These are phyloP conservation scores for Eremothecium gossypii DNA, from an alignment of 1,139 yeast species.

Conservation along the genomic window DNA sequence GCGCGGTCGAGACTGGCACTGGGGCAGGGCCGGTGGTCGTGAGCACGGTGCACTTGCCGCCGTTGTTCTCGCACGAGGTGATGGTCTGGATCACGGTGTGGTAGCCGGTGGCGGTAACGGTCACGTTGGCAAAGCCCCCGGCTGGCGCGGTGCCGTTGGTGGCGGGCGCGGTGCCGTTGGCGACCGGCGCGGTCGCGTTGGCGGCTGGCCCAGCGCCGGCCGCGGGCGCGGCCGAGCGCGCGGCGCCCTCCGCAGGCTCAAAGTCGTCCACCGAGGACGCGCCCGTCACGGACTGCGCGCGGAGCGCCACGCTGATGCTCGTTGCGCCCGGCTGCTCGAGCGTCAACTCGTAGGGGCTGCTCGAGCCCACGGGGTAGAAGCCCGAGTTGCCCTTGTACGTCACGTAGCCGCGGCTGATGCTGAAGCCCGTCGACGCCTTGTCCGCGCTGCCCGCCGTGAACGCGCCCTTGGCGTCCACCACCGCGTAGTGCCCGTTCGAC, in stretches of 20 bases:
- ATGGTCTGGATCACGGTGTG: not conserved
- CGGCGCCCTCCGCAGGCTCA: not conserved
- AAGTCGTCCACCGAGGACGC: not conserved
- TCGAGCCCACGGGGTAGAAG: constrained; percentile 15
- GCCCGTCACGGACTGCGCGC: constrained; percentile 4
- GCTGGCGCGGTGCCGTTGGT: not conserved
- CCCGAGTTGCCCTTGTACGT: constrained; percentile 19
- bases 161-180: not conserved
- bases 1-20: not conserved
- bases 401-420: constrained; percentile 22
- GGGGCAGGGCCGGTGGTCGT: not conserved
- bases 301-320: constrained; percentile 7
- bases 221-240: not conserved
- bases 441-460: constrained; percentile 10
- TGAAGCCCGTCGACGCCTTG: constrained; percentile 21
- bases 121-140: not conserved
- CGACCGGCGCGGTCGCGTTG: too few species aligned
- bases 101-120: not conserved
- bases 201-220: not conserved
- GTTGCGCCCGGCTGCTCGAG: too few species aligned
- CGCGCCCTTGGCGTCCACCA: constrained; percentile 10
- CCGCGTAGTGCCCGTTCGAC: constrained; percentile 10
- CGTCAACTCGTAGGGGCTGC: too few species aligned
- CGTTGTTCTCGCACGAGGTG: not conserved
- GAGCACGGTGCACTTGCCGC: not conserved